These are phyloP conservation scores for Gossypium mustelinum DNA, from an alignment of 345 rosid species.

Conservation along the genomic window DNA sequence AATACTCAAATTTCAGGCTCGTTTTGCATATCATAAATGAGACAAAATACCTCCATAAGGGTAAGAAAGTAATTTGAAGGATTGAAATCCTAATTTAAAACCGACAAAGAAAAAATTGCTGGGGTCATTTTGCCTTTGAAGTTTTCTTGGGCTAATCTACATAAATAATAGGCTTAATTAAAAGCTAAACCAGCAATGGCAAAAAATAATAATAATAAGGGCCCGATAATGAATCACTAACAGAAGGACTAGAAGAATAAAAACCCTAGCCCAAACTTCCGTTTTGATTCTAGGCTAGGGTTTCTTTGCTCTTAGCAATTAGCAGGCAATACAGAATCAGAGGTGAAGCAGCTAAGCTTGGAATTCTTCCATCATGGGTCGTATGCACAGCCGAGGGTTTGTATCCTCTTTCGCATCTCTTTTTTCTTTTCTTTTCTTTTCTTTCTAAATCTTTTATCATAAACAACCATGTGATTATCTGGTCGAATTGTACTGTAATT, in stretches of 20 bases:
- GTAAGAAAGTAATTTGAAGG: too few relatives aligned
- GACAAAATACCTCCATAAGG: too few relatives aligned
- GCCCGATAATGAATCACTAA: background rate
- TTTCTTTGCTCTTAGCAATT: constrained; percentile 13
- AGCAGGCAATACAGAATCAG: constrained; percentile 1
- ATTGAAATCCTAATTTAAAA: too few relatives aligned
- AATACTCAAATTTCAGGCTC: too few relatives aligned
- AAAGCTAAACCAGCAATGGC: background rate
- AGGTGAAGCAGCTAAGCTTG: background rate
- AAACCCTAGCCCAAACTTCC: background rate
- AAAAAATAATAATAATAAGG: background rate
- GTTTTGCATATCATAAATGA: too few relatives aligned
- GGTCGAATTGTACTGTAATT: background rate
- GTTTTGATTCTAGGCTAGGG: constrained; percentile 13
- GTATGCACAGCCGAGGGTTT: constrained; percentile 84
- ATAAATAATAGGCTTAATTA: background rate
- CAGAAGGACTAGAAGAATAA: constrained; percentile 4
- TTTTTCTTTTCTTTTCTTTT: background rate
- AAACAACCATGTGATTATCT: background rate
- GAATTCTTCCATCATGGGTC: constrained; percentile 51
- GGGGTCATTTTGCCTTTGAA: background rate
- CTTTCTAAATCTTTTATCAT: background rate
- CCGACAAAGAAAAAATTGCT: background rate
- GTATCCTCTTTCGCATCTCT: background rate
- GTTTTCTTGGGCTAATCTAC: background rate